Conservation (phyloP, 805 yeast genomes). For the Pichia nanzhaoensis region DNA sequence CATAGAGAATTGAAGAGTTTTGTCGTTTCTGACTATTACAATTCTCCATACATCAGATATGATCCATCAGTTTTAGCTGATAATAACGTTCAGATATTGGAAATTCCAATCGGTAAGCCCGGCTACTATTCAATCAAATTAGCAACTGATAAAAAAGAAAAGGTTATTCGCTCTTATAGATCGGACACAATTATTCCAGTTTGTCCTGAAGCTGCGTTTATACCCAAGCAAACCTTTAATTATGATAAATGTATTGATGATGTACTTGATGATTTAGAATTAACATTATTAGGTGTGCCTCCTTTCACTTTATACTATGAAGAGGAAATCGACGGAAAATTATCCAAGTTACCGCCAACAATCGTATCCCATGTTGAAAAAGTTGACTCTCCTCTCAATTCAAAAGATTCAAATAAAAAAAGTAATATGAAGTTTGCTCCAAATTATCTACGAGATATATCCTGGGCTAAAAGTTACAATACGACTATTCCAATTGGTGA, state of each 20-base stretch:
- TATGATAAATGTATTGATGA: slow-evolving; percentile 63
- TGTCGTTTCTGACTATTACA: slow-evolving; percentile 21
- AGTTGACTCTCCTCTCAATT: slow-evolving; percentile 44
- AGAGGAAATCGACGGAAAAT: slow-evolving; percentile 35
- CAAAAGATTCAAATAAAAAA: slow-evolving; percentile 22
- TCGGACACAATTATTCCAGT: slow-evolving; percentile 60
- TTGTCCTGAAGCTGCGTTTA: slow-evolving; percentile 70
- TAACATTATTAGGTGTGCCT: slow-evolving; percentile 67
- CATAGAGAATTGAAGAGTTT: slow-evolving; percentile 44
- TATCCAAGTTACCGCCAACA: slow-evolving; percentile 25
- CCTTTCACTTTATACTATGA: slow-evolving; percentile 60
- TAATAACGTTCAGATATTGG: slow-evolving; percentile 48
- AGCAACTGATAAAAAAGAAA: slow-evolving; percentile 54
- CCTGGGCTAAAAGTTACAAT: slow-evolving; percentile 29
- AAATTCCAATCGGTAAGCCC: slow-evolving; percentile 56
- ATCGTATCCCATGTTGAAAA: slow-evolving; percentile 38
- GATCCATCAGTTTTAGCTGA: slow-evolving; percentile 21
- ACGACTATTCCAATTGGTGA: slow-evolving; percentile 25
- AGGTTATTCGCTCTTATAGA: slow-evolving; percentile 51
- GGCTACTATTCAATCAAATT: slow-evolving; percentile 71
- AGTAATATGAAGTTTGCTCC: slow-evolving; percentile 21
- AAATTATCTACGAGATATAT: slow-evolving; percentile 33
- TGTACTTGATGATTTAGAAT: slow-evolving; percentile 27
- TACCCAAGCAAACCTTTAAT: slow-evolving; percentile 19
- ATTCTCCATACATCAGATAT: slow-evolving; percentile 14